phyloP scores from a whole-genome alignment of 169 alveolate species.

The Cryptosporidium bovis region DNA sequence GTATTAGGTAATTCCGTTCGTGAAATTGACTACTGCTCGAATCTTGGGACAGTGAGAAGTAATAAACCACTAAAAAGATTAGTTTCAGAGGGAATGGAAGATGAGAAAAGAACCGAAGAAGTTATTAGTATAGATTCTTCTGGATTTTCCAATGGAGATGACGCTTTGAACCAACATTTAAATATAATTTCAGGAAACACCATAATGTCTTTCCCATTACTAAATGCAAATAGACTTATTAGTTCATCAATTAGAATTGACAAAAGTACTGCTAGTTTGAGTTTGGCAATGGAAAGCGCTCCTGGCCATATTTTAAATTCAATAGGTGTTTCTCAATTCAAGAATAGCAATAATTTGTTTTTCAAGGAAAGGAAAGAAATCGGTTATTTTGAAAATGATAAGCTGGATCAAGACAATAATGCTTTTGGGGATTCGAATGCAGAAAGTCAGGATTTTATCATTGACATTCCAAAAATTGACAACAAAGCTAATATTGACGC shows the following conservation, averaged over 20 bases:
- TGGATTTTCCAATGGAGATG: neutral
- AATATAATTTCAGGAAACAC: neutral
- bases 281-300: constrained; percentile 64
- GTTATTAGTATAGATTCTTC: neutral
- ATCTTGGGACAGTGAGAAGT: constrained; percentile 14
- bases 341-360: neutral
- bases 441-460: neutral
- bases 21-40: neutral
- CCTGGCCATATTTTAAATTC: constrained; percentile 56
- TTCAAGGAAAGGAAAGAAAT: neutral
- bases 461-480: neutral
- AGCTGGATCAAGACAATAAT: neutral
- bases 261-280: constrained; percentile 55
- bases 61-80: no score
- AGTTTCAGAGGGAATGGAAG: no score
- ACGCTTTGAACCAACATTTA: neutral
- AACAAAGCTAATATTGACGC: neutral
- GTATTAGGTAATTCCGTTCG: neutral
- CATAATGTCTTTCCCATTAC: constrained; percentile 22
- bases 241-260: constrained; percentile 66
- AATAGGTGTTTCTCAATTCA: constrained; percentile 56
- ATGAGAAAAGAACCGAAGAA: neutral
- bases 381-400: constrained; percentile 12
- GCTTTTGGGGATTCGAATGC: neutral
- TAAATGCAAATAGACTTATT: constrained; percentile 18